These are phyloP conservation scores for Aristolochia contorta DNA, from an alignment of 164 flowering plant genomes.

Conservation along the genomic window DNA sequence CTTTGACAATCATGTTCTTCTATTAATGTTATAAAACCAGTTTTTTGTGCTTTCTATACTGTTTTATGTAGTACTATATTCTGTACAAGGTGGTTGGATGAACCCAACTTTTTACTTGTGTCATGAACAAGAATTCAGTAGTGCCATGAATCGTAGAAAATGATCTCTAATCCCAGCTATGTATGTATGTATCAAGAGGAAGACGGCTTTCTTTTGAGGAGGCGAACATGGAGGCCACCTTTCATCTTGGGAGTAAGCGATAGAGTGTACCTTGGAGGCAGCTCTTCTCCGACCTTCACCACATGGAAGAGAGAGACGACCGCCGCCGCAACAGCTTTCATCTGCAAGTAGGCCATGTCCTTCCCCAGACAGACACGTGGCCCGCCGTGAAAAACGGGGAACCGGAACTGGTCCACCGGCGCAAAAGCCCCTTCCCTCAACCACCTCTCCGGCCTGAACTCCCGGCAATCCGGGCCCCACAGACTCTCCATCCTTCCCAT, in stretches of 20 bases:
- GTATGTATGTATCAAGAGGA: too few species aligned
- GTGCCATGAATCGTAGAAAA: too few species aligned
- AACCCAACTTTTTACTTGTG: too few species aligned
- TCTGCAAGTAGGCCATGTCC: slow-evolving; percentile 56
- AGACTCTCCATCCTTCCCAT: slow-evolving; percentile 43
- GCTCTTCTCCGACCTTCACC: slow-evolving; percentile 24
- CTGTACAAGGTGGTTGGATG: too few species aligned
- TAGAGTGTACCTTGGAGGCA: slow-evolving; percentile 25
- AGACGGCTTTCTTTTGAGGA: not conserved
- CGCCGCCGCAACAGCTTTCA: slow-evolving; percentile 42
- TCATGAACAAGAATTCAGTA: too few species aligned
- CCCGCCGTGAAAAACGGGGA: slow-evolving; percentile 51
- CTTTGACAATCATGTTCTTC: too few species aligned
- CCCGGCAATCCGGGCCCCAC: slow-evolving; percentile 46
- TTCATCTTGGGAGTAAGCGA: slow-evolving; percentile 34
- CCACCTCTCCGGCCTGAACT: slow-evolving; percentile 51
- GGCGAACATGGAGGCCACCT: slow-evolving; percentile 34
- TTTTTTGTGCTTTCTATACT: too few species aligned
- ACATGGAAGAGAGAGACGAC: slow-evolving; percentile 33
- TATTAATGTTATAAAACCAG: too few species aligned
- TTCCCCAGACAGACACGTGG: slow-evolving; percentile 49
- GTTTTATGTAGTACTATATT: too few species aligned
- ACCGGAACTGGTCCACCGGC: slow-evolving; percentile 27
- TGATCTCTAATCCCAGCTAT: too few species aligned
- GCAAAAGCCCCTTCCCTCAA: slow-evolving; percentile 24